Base-by-base conservation (phyloP, 768 basidiomycete genomes). In the Tubosaeta brunneosetosa region DNA sequence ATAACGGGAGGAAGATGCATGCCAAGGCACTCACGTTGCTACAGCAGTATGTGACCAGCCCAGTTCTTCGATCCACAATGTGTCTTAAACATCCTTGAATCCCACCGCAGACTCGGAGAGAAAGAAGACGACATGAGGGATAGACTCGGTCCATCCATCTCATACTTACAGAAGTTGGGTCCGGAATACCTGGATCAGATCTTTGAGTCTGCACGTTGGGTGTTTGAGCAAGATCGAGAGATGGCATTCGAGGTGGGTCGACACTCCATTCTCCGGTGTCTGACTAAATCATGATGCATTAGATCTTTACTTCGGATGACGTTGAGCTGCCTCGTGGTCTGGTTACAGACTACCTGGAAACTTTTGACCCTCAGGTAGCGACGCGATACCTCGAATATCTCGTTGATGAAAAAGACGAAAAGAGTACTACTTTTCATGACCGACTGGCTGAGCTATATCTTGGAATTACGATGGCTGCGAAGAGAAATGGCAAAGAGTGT, bases 301-400 rank as follows among this genome's bases (percentile, higher is more conserved):
- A 97, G 93, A 91, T 99, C 38, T 99, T 98, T 64, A 92, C 86
- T 3, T 93, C 94, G 0, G 95, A 97, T 62, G 94, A 97, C 52
- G 88, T 88, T 7, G 93, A 95, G 53, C 78, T 98, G 16, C 94
- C 97, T 19, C 81, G 85, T 3, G 75, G 79, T 31, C 76, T 76
- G 0, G 91, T 97, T 4, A 83, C 86, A 11, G 78, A 85, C 52
- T 93, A 85, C 66, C 78, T 99, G 22, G 87, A 92, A 55, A 73
- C 72, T 27, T 75, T 94, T 32, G 81, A 86, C 57, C 81, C 43
- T 29, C 13, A 40, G 19, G 68, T 91, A 16, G 91, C 88, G 59
- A 74, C 81, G 3, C 79, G 82, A 9, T 98, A 90, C 68, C 77
- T 98, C 8, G 94, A 97, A 66, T 91, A 85, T 60, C 74, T 97